These are phyloP conservation scores for Chaetomiaceae sp. DNA, from an alignment of 2,329 filamentous ascomycete genomes.

Conservation along the genomic window DNA sequence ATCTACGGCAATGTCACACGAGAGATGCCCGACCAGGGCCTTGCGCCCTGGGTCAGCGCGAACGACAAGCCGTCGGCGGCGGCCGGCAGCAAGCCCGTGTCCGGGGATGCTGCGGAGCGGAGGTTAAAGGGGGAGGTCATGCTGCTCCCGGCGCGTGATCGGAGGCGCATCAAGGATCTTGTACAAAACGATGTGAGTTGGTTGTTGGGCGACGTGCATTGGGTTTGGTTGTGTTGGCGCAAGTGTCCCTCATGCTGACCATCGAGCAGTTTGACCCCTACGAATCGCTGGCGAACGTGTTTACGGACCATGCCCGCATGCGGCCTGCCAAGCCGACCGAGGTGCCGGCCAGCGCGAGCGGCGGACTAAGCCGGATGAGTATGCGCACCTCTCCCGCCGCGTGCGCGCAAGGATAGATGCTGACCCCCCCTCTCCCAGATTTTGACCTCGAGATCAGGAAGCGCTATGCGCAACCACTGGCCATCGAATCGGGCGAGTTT, in stretches of 20 bases:
- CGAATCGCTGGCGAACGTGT: constrained; percentile 48
- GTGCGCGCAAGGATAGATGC: not conserved
- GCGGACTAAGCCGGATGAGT: constrained; percentile 78
- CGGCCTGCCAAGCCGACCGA: constrained; percentile 48
- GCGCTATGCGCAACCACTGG: constrained; percentile 58
- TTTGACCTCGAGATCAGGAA: constrained; percentile 64
- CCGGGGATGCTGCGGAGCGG: constrained; percentile 61
- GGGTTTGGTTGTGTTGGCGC: too few relatives aligned
- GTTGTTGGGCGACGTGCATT: not conserved
- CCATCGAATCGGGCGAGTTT: constrained; percentile 64
- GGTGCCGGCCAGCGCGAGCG: constrained; percentile 62
- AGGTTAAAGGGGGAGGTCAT: constrained; percentile 65
- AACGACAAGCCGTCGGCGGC: constrained; percentile 60
- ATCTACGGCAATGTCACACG: constrained; percentile 66
- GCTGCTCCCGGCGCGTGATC: constrained; percentile 62
- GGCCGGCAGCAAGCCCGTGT: constrained; percentile 56
- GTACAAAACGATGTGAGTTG: constrained; percentile 55
- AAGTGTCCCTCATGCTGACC: too few relatives aligned
- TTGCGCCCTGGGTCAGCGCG: constrained; percentile 66
- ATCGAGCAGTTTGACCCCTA: constrained; percentile 47
- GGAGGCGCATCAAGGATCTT: constrained; percentile 62
- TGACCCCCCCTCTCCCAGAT: constrained; percentile 39
- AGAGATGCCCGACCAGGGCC: constrained; percentile 62
- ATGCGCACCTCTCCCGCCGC: constrained; percentile 37
- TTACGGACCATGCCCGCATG: constrained; percentile 47